Conservation (phyloP, 2,329 filamentous ascomycete species). For the Colletotrichum abscissum region DNA sequence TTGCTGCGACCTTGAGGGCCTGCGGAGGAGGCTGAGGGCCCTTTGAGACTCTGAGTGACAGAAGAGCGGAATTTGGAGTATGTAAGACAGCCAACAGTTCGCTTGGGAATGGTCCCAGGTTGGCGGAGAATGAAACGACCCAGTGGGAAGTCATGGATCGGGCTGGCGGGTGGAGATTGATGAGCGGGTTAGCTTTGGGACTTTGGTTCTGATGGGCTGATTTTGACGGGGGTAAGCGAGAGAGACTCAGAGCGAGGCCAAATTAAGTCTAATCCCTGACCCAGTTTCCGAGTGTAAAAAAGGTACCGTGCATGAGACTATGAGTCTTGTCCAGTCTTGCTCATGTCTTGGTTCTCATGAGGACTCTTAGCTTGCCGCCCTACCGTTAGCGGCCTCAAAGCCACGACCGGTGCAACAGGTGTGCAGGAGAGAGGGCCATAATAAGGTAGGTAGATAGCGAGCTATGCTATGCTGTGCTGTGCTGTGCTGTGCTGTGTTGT, state of each 20-base stretch:
- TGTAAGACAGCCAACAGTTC: background rate
- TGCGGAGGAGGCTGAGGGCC: slow-evolving; percentile 16
- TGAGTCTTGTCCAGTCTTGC: background rate
- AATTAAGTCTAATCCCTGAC: slow-evolving; percentile 19
- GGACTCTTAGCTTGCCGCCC: background rate
- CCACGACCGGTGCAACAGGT: slow-evolving; percentile 20
- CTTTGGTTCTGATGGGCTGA: slow-evolving; percentile 35
- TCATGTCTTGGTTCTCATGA: background rate
- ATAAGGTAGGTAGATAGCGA: background rate
- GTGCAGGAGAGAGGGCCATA: background rate
- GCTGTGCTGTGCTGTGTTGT: background rate
- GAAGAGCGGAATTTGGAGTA: slow-evolving; percentile 13
- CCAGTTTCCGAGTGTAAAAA: slow-evolving; percentile 2
- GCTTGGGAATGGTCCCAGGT: slow-evolving; percentile 8
- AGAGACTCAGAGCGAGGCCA: slow-evolving; percentile 7
- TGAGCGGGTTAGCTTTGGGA: slow-evolving; percentile 9
- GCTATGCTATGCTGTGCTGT: background rate
- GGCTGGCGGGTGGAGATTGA: slow-evolving; percentile 20
- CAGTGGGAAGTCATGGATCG: slow-evolving; percentile 17
- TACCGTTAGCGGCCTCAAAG: slow-evolving; percentile 29
- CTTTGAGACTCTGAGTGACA: slow-evolving; percentile 8
- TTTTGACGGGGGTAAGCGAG: slow-evolving; percentile 31
- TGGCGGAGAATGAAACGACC: slow-evolving; percentile 27
- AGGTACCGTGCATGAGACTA: slow-evolving; percentile 34
- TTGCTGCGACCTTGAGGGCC: slow-evolving; percentile 22